Percentiles rank a stretch among this genome's conserved stretches.
Conservation (phyloP, 1,284 basidiomycete species). For the Bondarzewia mesenterica region DNA sequence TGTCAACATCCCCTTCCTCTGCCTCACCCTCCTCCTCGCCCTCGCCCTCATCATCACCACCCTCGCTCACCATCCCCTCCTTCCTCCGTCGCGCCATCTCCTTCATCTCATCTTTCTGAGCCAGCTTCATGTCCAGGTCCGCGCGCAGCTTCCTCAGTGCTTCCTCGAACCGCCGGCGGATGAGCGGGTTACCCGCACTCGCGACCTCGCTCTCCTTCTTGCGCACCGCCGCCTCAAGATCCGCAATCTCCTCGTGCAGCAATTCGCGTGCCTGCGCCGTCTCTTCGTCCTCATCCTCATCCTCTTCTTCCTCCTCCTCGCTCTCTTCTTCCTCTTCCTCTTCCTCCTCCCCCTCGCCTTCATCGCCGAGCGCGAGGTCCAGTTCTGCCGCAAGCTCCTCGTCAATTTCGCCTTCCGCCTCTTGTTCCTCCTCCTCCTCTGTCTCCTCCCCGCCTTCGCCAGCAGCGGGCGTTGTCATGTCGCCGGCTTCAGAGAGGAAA, state of each 20-base stretch:
- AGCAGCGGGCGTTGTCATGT: conserved; percentile 41
- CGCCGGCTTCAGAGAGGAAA: conserved; percentile 53
- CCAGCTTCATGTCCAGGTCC: conserved; percentile 82
- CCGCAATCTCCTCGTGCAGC: conserved; percentile 83
- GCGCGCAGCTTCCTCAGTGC: conserved; percentile 80
- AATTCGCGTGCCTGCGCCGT: conserved; percentile 66
- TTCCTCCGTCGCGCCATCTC: conserved; percentile 62
- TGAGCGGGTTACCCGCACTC: conserved; percentile 83
- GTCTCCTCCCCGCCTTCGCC: conserved; percentile 49
- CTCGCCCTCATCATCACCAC: conserved; percentile 29
- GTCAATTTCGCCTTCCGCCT: conserved; percentile 70
- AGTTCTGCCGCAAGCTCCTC: conserved; percentile 72
- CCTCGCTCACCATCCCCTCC: conserved; percentile 44
- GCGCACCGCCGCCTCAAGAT: conserved; percentile 80
- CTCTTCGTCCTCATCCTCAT: conserved; percentile 63
- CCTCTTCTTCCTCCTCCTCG: conserved; percentile 60
- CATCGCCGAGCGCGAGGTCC: conserved; percentile 57
- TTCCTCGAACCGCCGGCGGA: conserved; percentile 93
- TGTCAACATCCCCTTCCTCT: conserved; percentile 3
- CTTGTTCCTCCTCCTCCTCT: conserved; percentile 55
- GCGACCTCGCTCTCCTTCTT: conserved; percentile 83
- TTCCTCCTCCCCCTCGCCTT: conserved; percentile 53
- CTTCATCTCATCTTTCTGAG: conserved; percentile 69
- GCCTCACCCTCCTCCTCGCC: conserved; percentile 7
- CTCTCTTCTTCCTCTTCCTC: conserved; percentile 65